Evolutionary conservation across 2,329 filamentous ascomycete genomes (phyloP), one percentile per base, ranked within the genome.

Genomic region (Emergomyces africanus): DNA sequence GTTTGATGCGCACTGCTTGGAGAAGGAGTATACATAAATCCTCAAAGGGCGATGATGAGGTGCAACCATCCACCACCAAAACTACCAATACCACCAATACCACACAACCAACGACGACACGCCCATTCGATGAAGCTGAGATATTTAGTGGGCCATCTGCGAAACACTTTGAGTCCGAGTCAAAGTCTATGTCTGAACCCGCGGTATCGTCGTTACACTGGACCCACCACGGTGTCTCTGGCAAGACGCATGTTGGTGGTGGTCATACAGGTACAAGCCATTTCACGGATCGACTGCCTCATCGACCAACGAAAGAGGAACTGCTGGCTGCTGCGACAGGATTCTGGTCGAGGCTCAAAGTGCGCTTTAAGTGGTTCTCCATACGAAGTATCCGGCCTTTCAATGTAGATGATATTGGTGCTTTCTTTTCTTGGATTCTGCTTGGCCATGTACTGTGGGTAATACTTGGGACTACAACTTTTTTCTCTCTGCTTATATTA

Each of bases 351-450:
- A 83, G 94, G 54, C 74, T 96, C 50, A 90, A 87, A 69, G 88
- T 97, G 28, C 87, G 90, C 46, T 95, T 97, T 77, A 99, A 99
- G 74, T 99, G 94, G 94, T 86, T 94, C 67, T 95, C 94, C 2
- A 99, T 99, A 67, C 81, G 91, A 69, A 96, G 91, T 70, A 89
- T 88, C 71, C 82, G 94, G 42, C 94, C 94, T 0, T 99, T 94
- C 83, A 99, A 95, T 72, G 83, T 87, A 25, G 94, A 99, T 71
- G 94, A 99, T 75, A 96, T 96, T 79, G 89, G 90, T 51, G 94
- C 94, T 3, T 92, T 99, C 63, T 84, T 90, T 57, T 97, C 94
- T 1, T 97, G 92, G 92, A 87, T 99, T 63, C 81, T 97, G 62
- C 80, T 96, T 58, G 94, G 92, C 0, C 94, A 99, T 72, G 79